A percentile compares a stretch with the other conserved stretches of the same genome.
These are phyloP conservation scores for Larix sibirica DNA, from an alignment of 83 land plant genomes.

Conservation along the genomic window DNA sequence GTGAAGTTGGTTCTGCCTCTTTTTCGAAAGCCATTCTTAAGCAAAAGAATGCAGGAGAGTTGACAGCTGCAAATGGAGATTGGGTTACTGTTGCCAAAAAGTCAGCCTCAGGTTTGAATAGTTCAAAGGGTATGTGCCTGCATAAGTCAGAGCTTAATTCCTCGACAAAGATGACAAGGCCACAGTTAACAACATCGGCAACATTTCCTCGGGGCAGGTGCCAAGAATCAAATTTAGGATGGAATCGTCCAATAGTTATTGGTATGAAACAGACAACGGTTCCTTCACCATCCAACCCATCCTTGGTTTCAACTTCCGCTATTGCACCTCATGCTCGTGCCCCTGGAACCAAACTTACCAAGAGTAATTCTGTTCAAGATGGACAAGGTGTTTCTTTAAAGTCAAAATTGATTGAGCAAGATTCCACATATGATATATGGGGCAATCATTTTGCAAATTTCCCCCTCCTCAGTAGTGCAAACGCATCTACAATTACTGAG, in stretches of 20 bases:
- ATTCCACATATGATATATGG: conserved; percentile 77
- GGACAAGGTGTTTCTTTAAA: conserved; percentile 1
- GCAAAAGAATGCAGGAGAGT: conserved; percentile 3
- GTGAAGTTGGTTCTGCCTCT: background rate
- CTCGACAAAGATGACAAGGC: conserved; percentile 3
- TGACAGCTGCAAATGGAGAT: conserved; percentile 11
- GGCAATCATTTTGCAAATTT: conserved; percentile 67
- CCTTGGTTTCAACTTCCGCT: conserved; percentile 32
- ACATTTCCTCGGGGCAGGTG: conserved; percentile 50
- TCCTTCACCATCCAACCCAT: conserved; percentile 10
- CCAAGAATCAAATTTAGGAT: conserved; percentile 12
- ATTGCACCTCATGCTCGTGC: conserved; percentile 72
- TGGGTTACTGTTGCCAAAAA: conserved; percentile 23
- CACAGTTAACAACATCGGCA: conserved; percentile 50
- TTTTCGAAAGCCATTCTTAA: background rate
- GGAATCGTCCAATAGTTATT: conserved; percentile 4
- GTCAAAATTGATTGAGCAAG: conserved; percentile 20
- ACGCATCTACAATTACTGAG: conserved; percentile 1
- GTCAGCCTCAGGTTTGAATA: background rate
- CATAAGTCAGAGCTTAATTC: conserved; percentile 13
- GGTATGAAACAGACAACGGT: background rate
- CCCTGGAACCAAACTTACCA: conserved; percentile 61
- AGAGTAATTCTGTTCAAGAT: conserved; percentile 19
- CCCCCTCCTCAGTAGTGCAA: conserved; percentile 20
- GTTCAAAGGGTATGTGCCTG: background rate